These are phyloP conservation scores for Leccinum solheimii DNA, from an alignment of 1,284 basidiomycete genomes.

Conservation along the genomic window DNA sequence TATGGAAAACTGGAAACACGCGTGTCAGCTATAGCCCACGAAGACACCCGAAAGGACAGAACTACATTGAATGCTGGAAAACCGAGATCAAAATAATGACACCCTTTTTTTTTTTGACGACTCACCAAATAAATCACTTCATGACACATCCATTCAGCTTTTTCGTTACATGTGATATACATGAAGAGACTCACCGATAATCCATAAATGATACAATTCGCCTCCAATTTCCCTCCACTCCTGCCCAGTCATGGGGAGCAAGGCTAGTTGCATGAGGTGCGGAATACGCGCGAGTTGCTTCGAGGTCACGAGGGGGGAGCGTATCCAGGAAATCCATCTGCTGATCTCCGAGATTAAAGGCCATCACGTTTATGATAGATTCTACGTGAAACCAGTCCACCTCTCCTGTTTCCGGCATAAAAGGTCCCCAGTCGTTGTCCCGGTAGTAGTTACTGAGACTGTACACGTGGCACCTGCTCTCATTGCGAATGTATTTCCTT, in stretches of 20 bases:
- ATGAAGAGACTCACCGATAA: conserved; percentile 51
- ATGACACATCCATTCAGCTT: background rate
- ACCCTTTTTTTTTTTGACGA: conserved; percentile 10
- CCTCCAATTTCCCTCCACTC: conserved; percentile 67
- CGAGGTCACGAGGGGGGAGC: conserved; percentile 49
- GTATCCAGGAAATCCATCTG: conserved; percentile 38
- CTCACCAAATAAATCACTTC: conserved; percentile 59
- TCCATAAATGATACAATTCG: conserved; percentile 75
- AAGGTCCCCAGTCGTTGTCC: conserved; percentile 59
- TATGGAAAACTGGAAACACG: conserved; percentile 39
- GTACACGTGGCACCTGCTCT: conserved; percentile 59
- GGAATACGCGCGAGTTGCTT: conserved; percentile 52
- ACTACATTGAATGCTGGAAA: conserved; percentile 61
- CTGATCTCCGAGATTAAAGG: conserved; percentile 56
- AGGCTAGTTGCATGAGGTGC: conserved; percentile 42
- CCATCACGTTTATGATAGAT: conserved; percentile 57
- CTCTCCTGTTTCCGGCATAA: conserved; percentile 34
- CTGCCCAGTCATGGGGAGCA: conserved; percentile 59
- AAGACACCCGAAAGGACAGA: conserved; percentile 5
- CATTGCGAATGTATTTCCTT: conserved; percentile 41
- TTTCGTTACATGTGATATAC: background rate
- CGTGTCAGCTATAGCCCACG: conserved; percentile 10
- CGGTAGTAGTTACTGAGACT: conserved; percentile 57
- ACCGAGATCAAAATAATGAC: conserved; percentile 5
- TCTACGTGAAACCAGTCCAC: conserved; percentile 66